Evolutionary conservation across 805 yeast genomes (phyloP), one percentile per base, ranked within the genome.

Genomic region (Lachancea waltii): DNA sequence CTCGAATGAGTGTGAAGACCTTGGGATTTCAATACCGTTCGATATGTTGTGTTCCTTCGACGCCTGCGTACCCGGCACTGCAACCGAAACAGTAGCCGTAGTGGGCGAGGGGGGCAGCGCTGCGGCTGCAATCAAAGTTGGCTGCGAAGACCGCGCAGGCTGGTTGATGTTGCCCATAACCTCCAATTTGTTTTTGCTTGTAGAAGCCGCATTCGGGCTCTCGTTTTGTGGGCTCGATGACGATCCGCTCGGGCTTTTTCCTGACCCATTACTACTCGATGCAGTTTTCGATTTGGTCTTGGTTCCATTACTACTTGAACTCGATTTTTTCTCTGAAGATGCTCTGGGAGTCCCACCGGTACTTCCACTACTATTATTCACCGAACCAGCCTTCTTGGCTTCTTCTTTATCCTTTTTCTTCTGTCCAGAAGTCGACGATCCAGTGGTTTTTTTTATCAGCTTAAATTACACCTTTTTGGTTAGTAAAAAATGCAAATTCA

Each of bases 1-100:
- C 53, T 70, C 85, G 54, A 71, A 70, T 22, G 75, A 73, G 50
- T 69, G 75, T 25, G 77, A 66, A 7, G 71, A 62, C 32, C 60
- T 52, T 25, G 64, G 65, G 16, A 58, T 60, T 29, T 57, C 64
- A 26, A 58, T 53, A 27, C 55, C 53, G 13, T 54, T 54, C 2
- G 62, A 49, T 16, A 53, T 43, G 13, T 49, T 47, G 23, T 50
- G 33, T n/a, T 36, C 49, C 34, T 47, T 48, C 5, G 45, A 40
- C 5, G 45, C 30, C 25, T 40, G 37, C n/a, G 34, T 28, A 13
- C 42, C 40, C 16, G 49, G 41, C 27, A 50, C 39, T 19, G 49
- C 40, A 7, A 42, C 38, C 4, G 45, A 33, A 23, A 47, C 44
- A 17, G 38, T 40, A 5, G 41, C 33, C n/a, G 45, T 23, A 8